Evolutionary conservation across 1,284 basidiomycete species (phyloP).

Genomic region (Apiotrichum laibachii): DNA sequence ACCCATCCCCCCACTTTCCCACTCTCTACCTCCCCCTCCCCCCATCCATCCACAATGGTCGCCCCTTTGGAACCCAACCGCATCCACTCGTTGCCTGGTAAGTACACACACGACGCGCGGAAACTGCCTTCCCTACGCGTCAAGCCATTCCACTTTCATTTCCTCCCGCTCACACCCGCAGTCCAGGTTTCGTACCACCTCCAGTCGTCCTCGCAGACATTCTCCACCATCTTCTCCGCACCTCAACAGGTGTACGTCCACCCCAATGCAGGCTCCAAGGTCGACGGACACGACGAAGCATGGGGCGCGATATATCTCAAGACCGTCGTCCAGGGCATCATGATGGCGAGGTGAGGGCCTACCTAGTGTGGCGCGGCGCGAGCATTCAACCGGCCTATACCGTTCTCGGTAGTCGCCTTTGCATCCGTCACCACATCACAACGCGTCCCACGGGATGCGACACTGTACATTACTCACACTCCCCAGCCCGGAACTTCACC

Average conservation of each 20-base stretch:
- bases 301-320: conserved; percentile 50
- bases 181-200: conserved; percentile 46
- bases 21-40: neutral
- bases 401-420: neutral
- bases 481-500: conserved; percentile 45
- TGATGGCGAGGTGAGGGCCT: conserved; percentile 40
- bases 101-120: conserved; percentile 8
- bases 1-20: neutral
- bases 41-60: conserved; percentile 21
- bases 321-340: conserved; percentile 43
- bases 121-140: too few species aligned
- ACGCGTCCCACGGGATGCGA: neutral
- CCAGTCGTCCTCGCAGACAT: conserved; percentile 36
- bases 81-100: conserved; percentile 47
- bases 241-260: conserved; percentile 48
- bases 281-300: conserved; percentile 31
- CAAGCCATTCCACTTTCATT: neutral
- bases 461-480: conserved; percentile 1
- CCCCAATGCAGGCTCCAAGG: conserved; percentile 27
- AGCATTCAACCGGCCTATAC: neutral
- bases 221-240: conserved; percentile 35
- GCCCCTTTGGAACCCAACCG: conserved; percentile 36
- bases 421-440: neutral
- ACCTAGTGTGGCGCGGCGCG: neutral
- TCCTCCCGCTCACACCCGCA: conserved; percentile 13